Evolutionary conservation across 2,329 filamentous ascomycete species (phyloP).

Genomic region (Pseudogymnoascus sp.): DNA sequence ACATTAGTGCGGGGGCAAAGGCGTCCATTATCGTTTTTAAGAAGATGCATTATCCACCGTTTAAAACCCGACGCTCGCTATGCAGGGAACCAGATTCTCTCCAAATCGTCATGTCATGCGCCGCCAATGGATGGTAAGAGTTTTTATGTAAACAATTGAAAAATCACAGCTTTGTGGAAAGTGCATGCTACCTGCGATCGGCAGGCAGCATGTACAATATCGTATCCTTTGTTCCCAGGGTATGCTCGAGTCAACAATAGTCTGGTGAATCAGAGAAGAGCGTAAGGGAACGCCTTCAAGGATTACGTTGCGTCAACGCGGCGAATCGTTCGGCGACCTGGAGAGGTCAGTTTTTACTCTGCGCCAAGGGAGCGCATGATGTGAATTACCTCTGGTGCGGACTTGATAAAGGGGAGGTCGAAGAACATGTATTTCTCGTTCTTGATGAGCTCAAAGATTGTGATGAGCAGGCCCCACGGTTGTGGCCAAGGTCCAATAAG

Average conservation of each 20-base stretch:
- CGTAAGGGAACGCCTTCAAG: background rate
- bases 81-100: slow-evolving; percentile 6
- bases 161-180: slow-evolving; percentile 3
- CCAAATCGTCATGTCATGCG: slow-evolving; percentile 6
- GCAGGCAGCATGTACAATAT: background rate
- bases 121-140: slow-evolving; percentile 3
- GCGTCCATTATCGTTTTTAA: slow-evolving; percentile 6
- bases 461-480: slow-evolving; percentile 89
- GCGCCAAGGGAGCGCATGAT: background rate
- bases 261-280: background rate
- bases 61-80: slow-evolving; percentile 6
- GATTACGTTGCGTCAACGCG: background rate
- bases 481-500: slow-evolving; percentile 84
- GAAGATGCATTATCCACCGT: slow-evolving; percentile 5
- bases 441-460: slow-evolving; percentile 81
- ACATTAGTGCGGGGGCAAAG: slow-evolving; percentile 3
- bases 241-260: slow-evolving; percentile 5
- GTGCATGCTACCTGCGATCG: background rate
- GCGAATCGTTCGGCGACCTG: slow-evolving; percentile 3
- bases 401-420: slow-evolving; percentile 85
- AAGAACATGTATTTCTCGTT: slow-evolving; percentile 89
- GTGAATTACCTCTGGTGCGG: slow-evolving; percentile 66
- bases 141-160: slow-evolving; percentile 9
- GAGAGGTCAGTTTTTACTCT: background rate
- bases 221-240: background rate